Conservation (phyloP, 345 rosid species). For the Dipteronia dyeriana region DNA sequence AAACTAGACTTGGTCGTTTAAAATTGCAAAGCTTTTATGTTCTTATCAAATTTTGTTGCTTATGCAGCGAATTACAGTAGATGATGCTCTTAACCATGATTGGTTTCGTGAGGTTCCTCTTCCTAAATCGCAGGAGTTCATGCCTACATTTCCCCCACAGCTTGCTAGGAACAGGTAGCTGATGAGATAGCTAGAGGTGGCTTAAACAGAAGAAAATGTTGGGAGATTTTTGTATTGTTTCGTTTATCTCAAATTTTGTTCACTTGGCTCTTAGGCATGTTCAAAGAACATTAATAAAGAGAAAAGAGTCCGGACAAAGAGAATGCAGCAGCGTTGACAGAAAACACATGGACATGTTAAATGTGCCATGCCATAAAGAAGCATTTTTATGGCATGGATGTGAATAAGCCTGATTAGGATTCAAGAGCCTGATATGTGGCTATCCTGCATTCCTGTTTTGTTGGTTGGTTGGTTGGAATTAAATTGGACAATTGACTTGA, state of each 20-base stretch:
- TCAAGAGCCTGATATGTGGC: not conserved
- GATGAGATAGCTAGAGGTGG: slow-evolving; percentile 19
- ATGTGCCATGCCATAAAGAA: not conserved
- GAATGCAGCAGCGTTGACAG: not conserved
- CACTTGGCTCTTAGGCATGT: slow-evolving; percentile 8
- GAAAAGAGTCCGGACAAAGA: not conserved
- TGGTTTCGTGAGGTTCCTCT: slow-evolving; percentile 87
- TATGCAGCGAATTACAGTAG: slow-evolving; percentile 78
- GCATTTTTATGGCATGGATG: not conserved
- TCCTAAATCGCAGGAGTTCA: slow-evolving; percentile 68
- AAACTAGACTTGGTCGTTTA: not conserved
- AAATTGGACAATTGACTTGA: not conserved
- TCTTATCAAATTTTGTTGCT: slow-evolving; percentile 18
- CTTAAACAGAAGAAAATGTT: slow-evolving; percentile 7
- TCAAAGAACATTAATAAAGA: not conserved
- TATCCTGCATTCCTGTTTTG: not conserved
- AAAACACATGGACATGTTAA: not conserved
- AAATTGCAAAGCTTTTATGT: not conserved
- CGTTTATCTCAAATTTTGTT: not conserved
- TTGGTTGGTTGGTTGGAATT: not conserved
- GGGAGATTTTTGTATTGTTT: slow-evolving; percentile 3
- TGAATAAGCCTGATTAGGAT: not conserved
- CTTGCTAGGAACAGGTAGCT: slow-evolving; percentile 34
- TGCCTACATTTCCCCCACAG: slow-evolving; percentile 73
- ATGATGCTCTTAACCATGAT: slow-evolving; percentile 71